Evolutionary conservation across 352 stramenopile genomes (phyloP), one percentile per base, ranked within the genome.

Genomic region (Pythium volutum): DNA sequence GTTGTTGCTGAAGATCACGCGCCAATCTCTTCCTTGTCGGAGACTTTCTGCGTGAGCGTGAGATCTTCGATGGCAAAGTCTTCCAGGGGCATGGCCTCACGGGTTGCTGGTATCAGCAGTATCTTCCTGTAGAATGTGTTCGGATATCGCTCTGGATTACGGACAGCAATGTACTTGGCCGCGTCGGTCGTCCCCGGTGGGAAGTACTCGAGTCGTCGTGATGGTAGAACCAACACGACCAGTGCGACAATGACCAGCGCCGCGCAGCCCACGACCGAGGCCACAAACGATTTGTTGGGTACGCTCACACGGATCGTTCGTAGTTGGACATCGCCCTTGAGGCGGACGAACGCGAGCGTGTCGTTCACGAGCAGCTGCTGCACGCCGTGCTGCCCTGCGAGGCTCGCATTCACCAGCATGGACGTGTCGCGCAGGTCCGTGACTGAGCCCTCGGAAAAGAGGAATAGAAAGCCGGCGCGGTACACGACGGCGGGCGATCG

Each of bases 371-470:
- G 1, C 11, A 29, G 42, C 16, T 26, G 42, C 22, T 45, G 12
- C 12, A 45, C 39, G 5, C 39, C 5, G 39, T 20, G 39, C 18
- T 27, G n/a, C n/a, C 22, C 16, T n/a, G 18, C 4, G 14, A 23
- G 6, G 4, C 38, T 62, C 2, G 16, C 33, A 20, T 62, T 63
- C 9, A 27, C 23, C 5, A 55, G 27, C 8, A 36, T 14, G 10
- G 50, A 56, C 5, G 60, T 29, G 39, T 61, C 57, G 27, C 65
- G 61, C 10, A 61, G 43, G 10, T 64, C 57, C n/a, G 48, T 58
- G 9, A 64, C 57, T 0, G 57, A 64, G 9, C 57, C 39, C 6
- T 46, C 45, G 3, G 38, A 38, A 36, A 64, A 53, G 0, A 64
- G 26, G n/a, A 53, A 52, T n/a, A 53, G 49, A 9, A 64, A 41